phyloP scores from a whole-genome alignment of 306 rosid species.

The Quillaja saponaria region DNA sequence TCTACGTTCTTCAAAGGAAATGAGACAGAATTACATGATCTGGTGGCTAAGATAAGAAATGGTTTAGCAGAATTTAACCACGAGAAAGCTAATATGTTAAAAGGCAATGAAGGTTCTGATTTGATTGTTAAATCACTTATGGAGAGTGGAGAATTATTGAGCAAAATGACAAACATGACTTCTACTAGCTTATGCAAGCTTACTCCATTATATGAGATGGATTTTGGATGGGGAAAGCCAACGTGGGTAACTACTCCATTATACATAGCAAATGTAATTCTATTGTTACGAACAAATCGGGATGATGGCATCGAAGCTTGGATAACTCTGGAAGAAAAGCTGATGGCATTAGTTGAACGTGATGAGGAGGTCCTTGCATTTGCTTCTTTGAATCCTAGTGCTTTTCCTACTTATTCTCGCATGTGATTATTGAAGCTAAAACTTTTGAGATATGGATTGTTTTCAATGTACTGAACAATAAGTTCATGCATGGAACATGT shows the following conservation, averaged over 20 bases:
- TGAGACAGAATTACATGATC: neutral
- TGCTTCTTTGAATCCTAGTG: constrained; percentile 32
- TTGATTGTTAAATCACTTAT: neutral
- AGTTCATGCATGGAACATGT: no score
- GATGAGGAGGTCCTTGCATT: constrained; percentile 19
- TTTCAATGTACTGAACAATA: no score
- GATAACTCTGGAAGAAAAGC: constrained; percentile 25
- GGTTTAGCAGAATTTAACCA: constrained; percentile 8
- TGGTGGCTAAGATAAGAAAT: constrained; percentile 27
- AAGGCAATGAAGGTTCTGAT: constrained; percentile 15
- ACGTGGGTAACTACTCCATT: constrained; percentile 28
- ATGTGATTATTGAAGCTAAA: no score
- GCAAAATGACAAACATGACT: constrained; percentile 12
- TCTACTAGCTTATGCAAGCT: constrained; percentile 38
- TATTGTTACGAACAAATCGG: constrained; percentile 16
- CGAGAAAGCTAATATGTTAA: constrained; percentile 8
- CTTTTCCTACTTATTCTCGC: neutral
- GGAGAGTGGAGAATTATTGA: neutral
- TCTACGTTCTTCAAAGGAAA: constrained; percentile 3
- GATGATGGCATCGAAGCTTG: constrained; percentile 42
- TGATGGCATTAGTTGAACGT: constrained; percentile 16
- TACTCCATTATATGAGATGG: constrained; percentile 30
- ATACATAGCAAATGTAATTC: constrained; percentile 21
- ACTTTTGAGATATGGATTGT: no score
- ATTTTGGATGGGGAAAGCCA: constrained; percentile 49